A percentile compares a stretch with the other conserved stretches of the same genome.
phyloP scores from a whole-genome alignment of 345 rosid species.

The Pugionium dolabratum region DNA sequence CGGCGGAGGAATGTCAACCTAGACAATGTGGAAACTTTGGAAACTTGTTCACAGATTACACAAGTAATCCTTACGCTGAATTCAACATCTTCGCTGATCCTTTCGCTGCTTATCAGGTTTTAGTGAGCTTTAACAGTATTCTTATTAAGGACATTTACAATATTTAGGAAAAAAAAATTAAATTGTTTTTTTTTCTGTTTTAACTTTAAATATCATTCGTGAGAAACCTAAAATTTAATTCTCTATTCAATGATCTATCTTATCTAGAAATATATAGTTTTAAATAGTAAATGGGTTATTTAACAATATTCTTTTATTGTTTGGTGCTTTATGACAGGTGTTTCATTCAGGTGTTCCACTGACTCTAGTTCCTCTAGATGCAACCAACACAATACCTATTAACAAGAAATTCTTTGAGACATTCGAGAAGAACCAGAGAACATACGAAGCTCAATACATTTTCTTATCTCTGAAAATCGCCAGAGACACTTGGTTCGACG shows the following conservation, averaged over 20 bases:
- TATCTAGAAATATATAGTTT: too few species aligned
- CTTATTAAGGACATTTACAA: not conserved
- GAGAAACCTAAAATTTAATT: too few species aligned
- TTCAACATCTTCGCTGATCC: constrained; percentile 87
- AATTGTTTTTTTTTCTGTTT: too few species aligned
- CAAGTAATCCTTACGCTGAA: constrained; percentile 86
- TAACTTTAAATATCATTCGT: too few species aligned
- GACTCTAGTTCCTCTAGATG: constrained; percentile 85
- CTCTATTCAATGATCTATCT: too few species aligned
- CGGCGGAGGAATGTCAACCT: constrained; percentile 51
- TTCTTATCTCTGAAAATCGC: constrained; percentile 73
- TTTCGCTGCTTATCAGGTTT: constrained; percentile 85
- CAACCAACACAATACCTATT: constrained; percentile 81
- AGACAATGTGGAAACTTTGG: constrained; percentile 69
- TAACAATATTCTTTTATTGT: not conserved
- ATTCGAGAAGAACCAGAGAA: constrained; percentile 59
- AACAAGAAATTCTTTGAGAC: constrained; percentile 55
- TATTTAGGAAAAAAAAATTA: not conserved
- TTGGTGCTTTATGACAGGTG: constrained; percentile 47
- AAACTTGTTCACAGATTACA: constrained; percentile 65
- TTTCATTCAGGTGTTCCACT: constrained; percentile 84
- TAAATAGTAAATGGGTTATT: not conserved
- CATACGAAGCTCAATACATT: constrained; percentile 80
- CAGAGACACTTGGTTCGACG: constrained; percentile 67
- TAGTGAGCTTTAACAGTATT: too few species aligned